These are phyloP conservation scores for Pythium scleroteichum DNA, from an alignment of 352 stramenopile genomes.

Conservation along the genomic window DNA sequence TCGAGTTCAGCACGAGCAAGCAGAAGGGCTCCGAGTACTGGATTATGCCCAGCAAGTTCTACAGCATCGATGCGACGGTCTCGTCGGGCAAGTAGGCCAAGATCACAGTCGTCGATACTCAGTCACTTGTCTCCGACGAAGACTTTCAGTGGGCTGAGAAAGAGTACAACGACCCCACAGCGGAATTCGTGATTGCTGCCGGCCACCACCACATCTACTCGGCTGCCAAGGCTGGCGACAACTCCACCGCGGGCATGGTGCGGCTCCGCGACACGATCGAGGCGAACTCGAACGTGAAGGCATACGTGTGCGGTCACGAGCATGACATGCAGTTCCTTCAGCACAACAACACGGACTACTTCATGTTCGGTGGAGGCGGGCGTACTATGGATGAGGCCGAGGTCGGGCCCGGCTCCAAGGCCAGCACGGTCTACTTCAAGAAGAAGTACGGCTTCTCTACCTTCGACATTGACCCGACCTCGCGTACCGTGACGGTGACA, in stretches of 20 bases:
- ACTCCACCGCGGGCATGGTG: conserved; percentile 31
- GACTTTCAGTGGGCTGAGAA: conserved; percentile 32
- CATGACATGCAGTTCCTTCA: conserved; percentile 46
- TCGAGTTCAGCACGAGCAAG: conserved; percentile 28
- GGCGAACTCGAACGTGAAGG: conserved; percentile 31
- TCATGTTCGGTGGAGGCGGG: conserved; percentile 38
- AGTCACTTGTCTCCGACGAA: conserved; percentile 24
- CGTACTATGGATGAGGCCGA: conserved; percentile 34
- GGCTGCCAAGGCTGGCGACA: conserved; percentile 30
- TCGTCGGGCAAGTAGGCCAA: conserved; percentile 30
- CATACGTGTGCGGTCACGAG: conserved; percentile 43
- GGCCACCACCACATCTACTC: conserved; percentile 45
- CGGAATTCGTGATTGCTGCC: conserved; percentile 29
- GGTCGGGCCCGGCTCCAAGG: conserved; percentile 26
- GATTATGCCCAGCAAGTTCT: conserved; percentile 44
- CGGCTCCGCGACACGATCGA: conserved; percentile 29
- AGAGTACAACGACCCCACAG: conserved; percentile 26
- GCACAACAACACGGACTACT: conserved; percentile 32
- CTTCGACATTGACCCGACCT: conserved; percentile 32
- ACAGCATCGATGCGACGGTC: conserved; percentile 31
- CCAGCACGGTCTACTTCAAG: conserved; percentile 35
- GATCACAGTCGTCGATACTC: conserved; percentile 36
- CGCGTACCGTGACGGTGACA: conserved; percentile 29
- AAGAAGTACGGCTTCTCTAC: conserved; percentile 41
- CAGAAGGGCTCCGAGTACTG: conserved; percentile 36